A percentile compares a stretch with the other conserved stretches of the same genome.
Conservation (phyloP, 495 filamentous ascomycete species). For the Penicillium pulvis region DNA sequence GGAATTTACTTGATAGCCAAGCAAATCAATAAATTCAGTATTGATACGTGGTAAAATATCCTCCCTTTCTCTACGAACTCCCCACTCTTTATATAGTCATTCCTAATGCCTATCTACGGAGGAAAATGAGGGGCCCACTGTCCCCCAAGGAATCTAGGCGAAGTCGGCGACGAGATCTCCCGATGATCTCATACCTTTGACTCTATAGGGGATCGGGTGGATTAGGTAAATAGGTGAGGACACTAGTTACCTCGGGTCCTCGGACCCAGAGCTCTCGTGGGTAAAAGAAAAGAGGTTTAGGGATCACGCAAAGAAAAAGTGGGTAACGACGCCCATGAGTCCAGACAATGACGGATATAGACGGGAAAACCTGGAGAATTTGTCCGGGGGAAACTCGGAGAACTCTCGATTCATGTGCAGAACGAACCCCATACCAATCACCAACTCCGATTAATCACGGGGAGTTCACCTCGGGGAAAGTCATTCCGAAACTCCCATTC, state of each 20-base stretch:
- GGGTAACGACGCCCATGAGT: neutral
- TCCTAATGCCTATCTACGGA: too few species aligned
- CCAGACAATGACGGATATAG: slow-evolving; percentile 21
- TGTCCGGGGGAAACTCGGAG: slow-evolving; percentile 30
- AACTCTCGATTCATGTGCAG: slow-evolving; percentile 22
- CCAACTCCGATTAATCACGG: neutral
- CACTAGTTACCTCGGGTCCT: slow-evolving; percentile 31
- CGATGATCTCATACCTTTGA: slow-evolving; percentile 23
- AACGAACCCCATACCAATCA: neutral
- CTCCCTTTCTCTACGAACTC: neutral
- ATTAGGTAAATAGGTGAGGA: slow-evolving; percentile 20
- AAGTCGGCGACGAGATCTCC: slow-evolving; percentile 14
- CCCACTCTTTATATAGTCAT: neutral
- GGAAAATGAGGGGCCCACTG: neutral
- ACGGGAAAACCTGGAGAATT: slow-evolving; percentile 19
- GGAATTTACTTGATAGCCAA: neutral
- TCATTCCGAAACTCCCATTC: slow-evolving; percentile 13
- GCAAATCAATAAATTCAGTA: neutral
- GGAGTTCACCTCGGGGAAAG: slow-evolving; percentile 22
- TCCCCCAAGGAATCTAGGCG: neutral
- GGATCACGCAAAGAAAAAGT: neutral
- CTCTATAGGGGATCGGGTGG: slow-evolving; percentile 20
- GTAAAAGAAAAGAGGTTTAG: neutral
- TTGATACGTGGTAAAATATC: neutral
- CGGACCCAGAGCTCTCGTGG: slow-evolving; percentile 9